Percentiles rank a stretch among this genome's conserved stretches.
phyloP scores from a whole-genome alignment of 176 grass and related monocot genomes.

The barley (Hordeum vulgare) region DNA sequence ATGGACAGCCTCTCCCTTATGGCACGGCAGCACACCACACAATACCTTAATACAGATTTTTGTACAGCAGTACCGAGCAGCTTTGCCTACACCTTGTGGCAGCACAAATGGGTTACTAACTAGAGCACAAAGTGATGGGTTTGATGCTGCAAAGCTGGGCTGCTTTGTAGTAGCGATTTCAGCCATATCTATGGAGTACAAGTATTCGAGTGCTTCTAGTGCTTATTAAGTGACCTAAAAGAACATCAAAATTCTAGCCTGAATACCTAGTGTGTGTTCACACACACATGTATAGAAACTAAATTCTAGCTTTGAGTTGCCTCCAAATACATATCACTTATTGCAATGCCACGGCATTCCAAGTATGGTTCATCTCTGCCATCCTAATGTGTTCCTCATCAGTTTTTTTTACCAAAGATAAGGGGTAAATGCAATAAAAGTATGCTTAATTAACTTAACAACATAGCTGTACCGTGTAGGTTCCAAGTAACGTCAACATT shows the following conservation, averaged over 20 bases:
- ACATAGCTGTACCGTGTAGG: background rate
- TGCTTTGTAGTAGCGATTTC: background rate
- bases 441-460: background rate
- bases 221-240: background rate
- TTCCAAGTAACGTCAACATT: background rate
- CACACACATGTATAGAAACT: background rate
- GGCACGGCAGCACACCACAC: background rate
- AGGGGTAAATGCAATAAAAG: background rate
- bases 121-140: background rate
- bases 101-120: background rate
- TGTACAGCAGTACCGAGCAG: background rate
- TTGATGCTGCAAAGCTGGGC: background rate
- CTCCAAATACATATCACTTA: background rate
- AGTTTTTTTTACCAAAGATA: background rate
- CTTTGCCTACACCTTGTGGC: background rate
- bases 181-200: background rate
- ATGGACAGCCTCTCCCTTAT: background rate
- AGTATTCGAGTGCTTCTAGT: background rate
- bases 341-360: background rate
- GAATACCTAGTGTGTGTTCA: background rate
- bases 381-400: background rate
- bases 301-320: background rate
- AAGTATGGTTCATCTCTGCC: background rate
- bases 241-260: background rate
- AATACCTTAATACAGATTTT: background rate